Base-by-base conservation (phyloP, 129 eudicot genomes). In the Flaveria sonorensis region DNA sequence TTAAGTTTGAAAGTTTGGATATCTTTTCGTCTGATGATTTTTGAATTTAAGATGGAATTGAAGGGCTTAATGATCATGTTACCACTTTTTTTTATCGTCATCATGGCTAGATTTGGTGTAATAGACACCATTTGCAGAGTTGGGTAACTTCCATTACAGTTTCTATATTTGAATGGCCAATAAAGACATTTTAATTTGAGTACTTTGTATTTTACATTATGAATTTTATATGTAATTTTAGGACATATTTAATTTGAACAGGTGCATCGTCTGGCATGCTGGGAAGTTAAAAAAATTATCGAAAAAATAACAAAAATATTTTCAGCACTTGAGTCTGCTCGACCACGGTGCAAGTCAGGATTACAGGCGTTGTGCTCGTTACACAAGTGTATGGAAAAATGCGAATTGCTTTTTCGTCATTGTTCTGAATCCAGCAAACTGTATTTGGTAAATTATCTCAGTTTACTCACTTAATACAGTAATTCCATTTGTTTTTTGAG, bases 361-460 rank as follows among this genome's bases (percentile, higher is more conserved):
- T 71, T 77, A 71, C 71, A 82, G 32, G 75, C 70, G 5, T 71
- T 82, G 71, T 77, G 75, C 57, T 63, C 74, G 15, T 64, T 82
- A 71, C 82, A 71, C 50, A 2, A 2, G 12, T 77, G 70, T 70
- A 51, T 82, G 82, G 71, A 82, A 43, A 77, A 77, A 67, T 77
- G 71, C 79, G 68, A 72, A 19, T 45, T 55, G 40, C 82, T 77
- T 71, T 81, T 82, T 65, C 86, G 63, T 20, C 28, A 65, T 36
- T 82, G 86, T 77, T 77, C 82, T 23, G 86, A 82, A 64, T 77
- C 86, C 50, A 82, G 82, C 71, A 82, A 77, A 56, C 86, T 82
- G 64, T 82, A 82, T 68, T 77, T 82, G 82, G 86, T 82, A 63
- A 19, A 18, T 26, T 28, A 13, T 63, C 10, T 63, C 69, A 28